phyloP scores from a whole-genome alignment of 305 asterid genomes.

The Salvia sclarea region DNA sequence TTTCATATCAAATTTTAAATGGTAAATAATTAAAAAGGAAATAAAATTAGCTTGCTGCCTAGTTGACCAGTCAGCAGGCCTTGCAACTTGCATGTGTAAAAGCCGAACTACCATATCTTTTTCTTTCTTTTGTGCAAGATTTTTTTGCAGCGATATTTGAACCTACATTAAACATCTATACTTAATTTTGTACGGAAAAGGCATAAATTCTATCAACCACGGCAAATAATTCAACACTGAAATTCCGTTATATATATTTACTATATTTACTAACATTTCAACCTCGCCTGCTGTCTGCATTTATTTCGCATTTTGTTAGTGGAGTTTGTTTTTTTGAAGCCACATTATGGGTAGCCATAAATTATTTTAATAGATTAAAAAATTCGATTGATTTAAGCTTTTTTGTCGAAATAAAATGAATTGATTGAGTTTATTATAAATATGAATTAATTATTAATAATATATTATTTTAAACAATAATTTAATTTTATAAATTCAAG shows the following conservation, averaged over 20 bases:
- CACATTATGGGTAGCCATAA: too few relatives aligned
- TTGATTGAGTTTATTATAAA: too few relatives aligned
- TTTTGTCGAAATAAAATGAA: too few relatives aligned
- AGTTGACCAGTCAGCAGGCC: conserved; percentile 36
- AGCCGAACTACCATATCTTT: conserved; percentile 25
- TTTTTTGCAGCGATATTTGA: conserved; percentile 6
- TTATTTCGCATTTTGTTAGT: conserved; percentile 13
- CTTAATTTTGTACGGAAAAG: conserved; percentile 14
- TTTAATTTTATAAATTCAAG: too few relatives aligned
- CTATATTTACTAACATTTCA: background rate
- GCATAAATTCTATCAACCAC: background rate
- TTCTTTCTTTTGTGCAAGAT: conserved; percentile 4
- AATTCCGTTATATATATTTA: background rate
- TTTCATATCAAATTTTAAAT: background rate
- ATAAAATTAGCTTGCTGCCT: conserved; percentile 38
- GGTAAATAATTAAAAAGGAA: background rate
- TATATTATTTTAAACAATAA: too few relatives aligned
- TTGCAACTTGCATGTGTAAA: conserved; percentile 32
- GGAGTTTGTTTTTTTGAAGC: too few relatives aligned
- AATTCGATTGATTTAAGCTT: too few relatives aligned
- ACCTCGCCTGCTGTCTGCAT: conserved; percentile 26
- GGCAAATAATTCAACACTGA: conserved; percentile 21
- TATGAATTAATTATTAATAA: too few relatives aligned
- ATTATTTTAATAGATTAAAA: too few relatives aligned
- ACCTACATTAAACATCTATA: conserved; percentile 20